A percentile compares a stretch with the other conserved stretches of the same genome.
Conservation (phyloP, 73 alveolate genomes). For the Symbiodinium natans region DNA sequence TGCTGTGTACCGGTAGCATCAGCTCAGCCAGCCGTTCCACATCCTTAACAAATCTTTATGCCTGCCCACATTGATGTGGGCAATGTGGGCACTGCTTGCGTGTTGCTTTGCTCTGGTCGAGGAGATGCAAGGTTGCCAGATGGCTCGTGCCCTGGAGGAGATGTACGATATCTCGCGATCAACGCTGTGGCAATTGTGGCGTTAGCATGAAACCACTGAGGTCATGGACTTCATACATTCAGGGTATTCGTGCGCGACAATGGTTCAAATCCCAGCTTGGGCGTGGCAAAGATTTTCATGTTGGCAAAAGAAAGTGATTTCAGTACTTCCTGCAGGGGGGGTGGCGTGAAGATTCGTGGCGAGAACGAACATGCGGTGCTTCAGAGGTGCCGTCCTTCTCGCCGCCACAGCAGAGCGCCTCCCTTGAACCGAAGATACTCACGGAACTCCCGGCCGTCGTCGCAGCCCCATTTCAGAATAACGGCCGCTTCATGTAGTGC, state of each 20-base stretch:
- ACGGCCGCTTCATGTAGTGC: neutral
- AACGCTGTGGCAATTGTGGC: neutral
- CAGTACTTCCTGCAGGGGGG: no score
- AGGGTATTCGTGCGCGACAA: slow-evolving; percentile 67
- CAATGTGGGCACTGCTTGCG: neutral
- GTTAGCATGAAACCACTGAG: neutral
- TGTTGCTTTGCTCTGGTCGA: no score
- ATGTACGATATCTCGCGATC: no score
- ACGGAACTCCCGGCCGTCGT: neutral
- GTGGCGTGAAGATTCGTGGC: no score
- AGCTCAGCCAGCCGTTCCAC: no score
- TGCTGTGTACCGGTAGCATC: no score
- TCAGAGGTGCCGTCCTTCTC: neutral
- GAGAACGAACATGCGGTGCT: no score
- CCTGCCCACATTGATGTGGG: neutral
- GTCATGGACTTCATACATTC: slow-evolving; percentile 87
- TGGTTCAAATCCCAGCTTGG: neutral
- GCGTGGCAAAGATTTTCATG: no score
- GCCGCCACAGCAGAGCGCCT: neutral
- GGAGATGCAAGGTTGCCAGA: slow-evolving; percentile 92
- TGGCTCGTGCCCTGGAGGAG: neutral
- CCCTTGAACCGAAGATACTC: neutral
- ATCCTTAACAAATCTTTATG: neutral
- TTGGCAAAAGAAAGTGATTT: no score
- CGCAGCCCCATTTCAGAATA: neutral